These are phyloP conservation scores for Massariosphaeria phaeospora DNA, from an alignment of 495 filamentous ascomycete genomes.

Conservation along the genomic window DNA sequence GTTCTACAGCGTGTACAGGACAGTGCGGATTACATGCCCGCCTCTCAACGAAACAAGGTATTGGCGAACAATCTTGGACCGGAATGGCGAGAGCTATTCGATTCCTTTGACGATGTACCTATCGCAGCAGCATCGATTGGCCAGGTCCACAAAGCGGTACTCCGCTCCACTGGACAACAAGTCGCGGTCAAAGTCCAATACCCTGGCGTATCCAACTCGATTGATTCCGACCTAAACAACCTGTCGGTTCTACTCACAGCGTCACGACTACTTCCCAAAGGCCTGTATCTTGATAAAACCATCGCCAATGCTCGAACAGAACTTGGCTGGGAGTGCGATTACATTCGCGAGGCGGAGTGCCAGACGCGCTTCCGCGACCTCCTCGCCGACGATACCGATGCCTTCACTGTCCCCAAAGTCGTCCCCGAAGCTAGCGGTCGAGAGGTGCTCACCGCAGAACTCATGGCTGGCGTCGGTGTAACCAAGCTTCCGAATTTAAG, in stretches of 20 bases:
- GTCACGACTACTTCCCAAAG: slow-evolving; percentile 81
- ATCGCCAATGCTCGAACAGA: slow-evolving; percentile 94
- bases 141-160: slow-evolving; percentile 82
- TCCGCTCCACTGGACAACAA: slow-evolving; percentile 65
- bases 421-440: slow-evolving; percentile 74
- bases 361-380: slow-evolving; percentile 67
- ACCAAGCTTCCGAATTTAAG: slow-evolving; percentile 70
- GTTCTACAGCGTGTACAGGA: slow-evolving; percentile 94
- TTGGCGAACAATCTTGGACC: slow-evolving; percentile 70
- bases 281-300: slow-evolving; percentile 91
- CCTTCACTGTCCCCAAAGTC: slow-evolving; percentile 75
- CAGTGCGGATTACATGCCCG: slow-evolving; percentile 95
- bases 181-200: slow-evolving; percentile 98
- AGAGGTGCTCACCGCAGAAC: slow-evolving; percentile 89
- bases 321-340: slow-evolving; percentile 96
- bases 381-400: slow-evolving; percentile 60
- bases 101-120: slow-evolving; percentile 80
- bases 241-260: slow-evolving; percentile 85
- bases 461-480: slow-evolving; percentile 81
- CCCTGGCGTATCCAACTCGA: slow-evolving; percentile 91
- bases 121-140: slow-evolving; percentile 98
- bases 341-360: slow-evolving; percentile 78
- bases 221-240: slow-evolving; percentile 92
- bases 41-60: slow-evolving; percentile 82
- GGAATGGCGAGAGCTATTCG: slow-evolving; percentile 80